Percentiles rank a stretch among this genome's conserved stretches.
phyloP scores from a whole-genome alignment of 2,329 filamentous ascomycete genomes.

The Pyrenochaeta sp. region DNA sequence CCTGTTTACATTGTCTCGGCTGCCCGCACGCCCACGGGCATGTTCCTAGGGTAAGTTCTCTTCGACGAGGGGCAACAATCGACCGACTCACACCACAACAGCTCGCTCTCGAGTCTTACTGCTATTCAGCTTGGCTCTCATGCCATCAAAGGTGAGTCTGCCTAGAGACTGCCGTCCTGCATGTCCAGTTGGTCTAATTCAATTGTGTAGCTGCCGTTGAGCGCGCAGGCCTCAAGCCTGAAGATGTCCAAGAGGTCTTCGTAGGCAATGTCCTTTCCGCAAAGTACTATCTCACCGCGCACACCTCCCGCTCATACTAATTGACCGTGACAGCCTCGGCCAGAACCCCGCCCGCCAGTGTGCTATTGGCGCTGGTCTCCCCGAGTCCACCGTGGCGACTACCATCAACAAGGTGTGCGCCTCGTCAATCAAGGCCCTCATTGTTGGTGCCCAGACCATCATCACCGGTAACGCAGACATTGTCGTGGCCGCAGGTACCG shows the following conservation, averaged over 20 bases:
- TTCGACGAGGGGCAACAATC: constrained; percentile 30
- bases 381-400: constrained; percentile 81
- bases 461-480: constrained; percentile 94
- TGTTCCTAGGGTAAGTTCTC: constrained; percentile 82
- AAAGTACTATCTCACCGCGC: constrained; percentile 68
- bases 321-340: constrained; percentile 72
- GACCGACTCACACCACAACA: constrained; percentile 53
- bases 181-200: constrained; percentile 26
- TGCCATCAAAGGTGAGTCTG: constrained; percentile 82
- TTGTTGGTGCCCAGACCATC: constrained; percentile 95
- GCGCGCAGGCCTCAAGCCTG: constrained; percentile 84
- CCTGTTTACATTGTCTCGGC: constrained; percentile 96
- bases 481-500: constrained; percentile 91
- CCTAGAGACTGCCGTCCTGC: constrained; percentile 1
- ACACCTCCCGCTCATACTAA: constrained; percentile 10
- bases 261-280: constrained; percentile 98
- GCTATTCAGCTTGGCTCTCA: constrained; percentile 87
- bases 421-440: constrained; percentile 91
- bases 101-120: constrained; percentile 85
- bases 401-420: constrained; percentile 99
- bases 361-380: constrained; percentile 86
- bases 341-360: constrained; percentile 97
- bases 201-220: constrained; percentile 72
- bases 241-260: constrained; percentile 94
- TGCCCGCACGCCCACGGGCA: constrained; percentile 88